Evolutionary conservation across 495 filamentous ascomycete species (phyloP), one percentile per base, ranked within the genome.

Genomic region (Corynascus novoguineensis): DNA sequence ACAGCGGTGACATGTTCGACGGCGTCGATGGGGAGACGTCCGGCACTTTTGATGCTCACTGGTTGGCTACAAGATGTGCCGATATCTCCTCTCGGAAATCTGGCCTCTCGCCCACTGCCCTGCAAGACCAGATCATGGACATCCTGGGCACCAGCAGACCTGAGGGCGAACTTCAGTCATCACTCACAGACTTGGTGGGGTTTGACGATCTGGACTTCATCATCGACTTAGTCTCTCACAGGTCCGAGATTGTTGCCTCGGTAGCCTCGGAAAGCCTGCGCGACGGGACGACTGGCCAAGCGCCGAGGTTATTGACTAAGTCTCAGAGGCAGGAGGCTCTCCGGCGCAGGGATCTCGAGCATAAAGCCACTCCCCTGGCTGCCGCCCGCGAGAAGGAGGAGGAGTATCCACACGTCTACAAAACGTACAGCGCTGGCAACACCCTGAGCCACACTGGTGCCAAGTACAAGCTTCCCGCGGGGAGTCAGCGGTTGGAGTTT

Each of bases 351-450:
- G 90, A 97, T 60, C 76, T 76, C 38, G 84, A 93, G 63, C 95
- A 97, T 68, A 97, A 99, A 68, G 75, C 80, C 65, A 78, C 88
- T 24, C 60, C 81, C 9, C 69, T 98, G 51, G 80, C 82, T 17
- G 79, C 88, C 12, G 76, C 68, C 15, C 59, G 78, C 49, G 73
- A 83, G 41, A 81, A 86, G 55, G 76, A 83, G 50, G 82, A 80
- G 38, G 72, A 86, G 34, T 97, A 97, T 73, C 93, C 93, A 6
- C 95, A 99, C 69, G 88, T 99, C 0, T 99, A 96, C 75, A 87
- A 85, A 55, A 70, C 78, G 8, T 85, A 93, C 62, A 81, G 81
- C 42, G 85, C 92, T 8, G 88, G 93, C 4, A 97, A 97, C 71
- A 87, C 83, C 1, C 75, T 97, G 14, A 87, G 84, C 38, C 71